A percentile compares a stretch with the other conserved stretches of the same genome.
Evolutionary conservation across 345 rosid species (phyloP).

Genomic region (Salix caprea): DNA sequence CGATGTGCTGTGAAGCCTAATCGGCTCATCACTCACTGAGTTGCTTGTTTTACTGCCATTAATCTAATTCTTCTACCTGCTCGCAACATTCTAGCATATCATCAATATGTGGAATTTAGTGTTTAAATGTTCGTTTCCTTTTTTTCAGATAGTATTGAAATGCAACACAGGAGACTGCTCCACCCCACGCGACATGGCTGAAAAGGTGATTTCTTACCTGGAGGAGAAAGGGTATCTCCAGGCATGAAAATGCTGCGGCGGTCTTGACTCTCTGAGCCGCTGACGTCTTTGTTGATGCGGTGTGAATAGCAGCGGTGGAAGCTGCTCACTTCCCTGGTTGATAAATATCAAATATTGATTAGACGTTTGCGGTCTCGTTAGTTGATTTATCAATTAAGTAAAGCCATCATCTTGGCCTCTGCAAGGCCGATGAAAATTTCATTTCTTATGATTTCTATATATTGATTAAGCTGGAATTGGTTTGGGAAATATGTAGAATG

Average conservation of each 20-base stretch:
- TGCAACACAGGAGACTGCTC: slow-evolving; percentile 14
- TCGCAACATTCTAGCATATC: not conserved
- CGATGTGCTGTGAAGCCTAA: not conserved
- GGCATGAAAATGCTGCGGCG: not conserved
- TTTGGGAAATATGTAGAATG: not conserved
- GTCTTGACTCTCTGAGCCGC: not conserved
- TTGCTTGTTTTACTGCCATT: not conserved
- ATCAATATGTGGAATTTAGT: not conserved
- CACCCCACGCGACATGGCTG: slow-evolving; percentile 21
- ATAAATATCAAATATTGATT: not conserved
- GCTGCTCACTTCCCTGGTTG: not conserved
- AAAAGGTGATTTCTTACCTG: slow-evolving; percentile 15
- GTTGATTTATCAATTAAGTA: not conserved
- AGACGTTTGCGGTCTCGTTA: not conserved
- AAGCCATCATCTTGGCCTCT: not conserved
- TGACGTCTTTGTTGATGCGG: not conserved
- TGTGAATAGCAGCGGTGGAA: not conserved
- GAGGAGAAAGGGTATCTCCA: slow-evolving; percentile 22
- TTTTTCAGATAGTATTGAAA: slow-evolving; percentile 14
- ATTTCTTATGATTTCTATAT: not conserved
- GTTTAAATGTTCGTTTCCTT: not conserved
- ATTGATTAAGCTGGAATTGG: not conserved
- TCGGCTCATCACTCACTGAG: not conserved
- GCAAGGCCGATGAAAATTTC: not conserved
- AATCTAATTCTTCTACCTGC: not conserved